Conservation (phyloP, 2,329 filamentous ascomycete species). For the Aspergillus sp. region DNA sequence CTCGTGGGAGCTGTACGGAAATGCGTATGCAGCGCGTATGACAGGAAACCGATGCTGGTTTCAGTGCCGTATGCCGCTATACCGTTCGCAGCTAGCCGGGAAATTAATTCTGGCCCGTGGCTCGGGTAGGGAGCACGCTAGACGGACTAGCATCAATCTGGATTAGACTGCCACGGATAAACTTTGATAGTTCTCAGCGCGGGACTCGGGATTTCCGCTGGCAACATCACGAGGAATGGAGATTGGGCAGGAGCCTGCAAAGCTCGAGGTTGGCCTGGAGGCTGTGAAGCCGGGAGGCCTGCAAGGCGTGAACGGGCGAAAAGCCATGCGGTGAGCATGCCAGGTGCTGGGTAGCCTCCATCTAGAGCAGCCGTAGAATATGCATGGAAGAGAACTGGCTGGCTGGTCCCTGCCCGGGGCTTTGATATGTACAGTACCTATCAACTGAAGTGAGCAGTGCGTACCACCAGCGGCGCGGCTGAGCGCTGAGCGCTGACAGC, state of each 20-base stretch:
- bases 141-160: neutral
- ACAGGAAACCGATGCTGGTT: constrained; percentile 1
- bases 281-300: neutral
- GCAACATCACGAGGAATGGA: constrained; percentile 15
- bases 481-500: too few species aligned
- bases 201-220: constrained; percentile 21
- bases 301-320: constrained; percentile 6
- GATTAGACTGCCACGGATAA: constrained; percentile 4
- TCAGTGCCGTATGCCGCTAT: constrained; percentile 5
- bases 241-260: constrained; percentile 9
- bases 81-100: constrained; percentile 16
- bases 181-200: constrained; percentile 17
- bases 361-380: constrained; percentile 37
- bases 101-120: constrained; percentile 12
- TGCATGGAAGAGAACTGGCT: constrained; percentile 35
- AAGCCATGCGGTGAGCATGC: constrained; percentile 13
- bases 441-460: too few species aligned
- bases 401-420: neutral
- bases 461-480: too few species aligned
- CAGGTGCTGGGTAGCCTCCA: neutral
- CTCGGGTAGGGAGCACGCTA: constrained; percentile 15
- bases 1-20: neutral
- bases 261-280: neutral
- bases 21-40: neutral
- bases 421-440: too few species aligned